Base-by-base conservation (phyloP, 495 filamentous ascomycete genomes). In the Neurospora sp. region DNA sequence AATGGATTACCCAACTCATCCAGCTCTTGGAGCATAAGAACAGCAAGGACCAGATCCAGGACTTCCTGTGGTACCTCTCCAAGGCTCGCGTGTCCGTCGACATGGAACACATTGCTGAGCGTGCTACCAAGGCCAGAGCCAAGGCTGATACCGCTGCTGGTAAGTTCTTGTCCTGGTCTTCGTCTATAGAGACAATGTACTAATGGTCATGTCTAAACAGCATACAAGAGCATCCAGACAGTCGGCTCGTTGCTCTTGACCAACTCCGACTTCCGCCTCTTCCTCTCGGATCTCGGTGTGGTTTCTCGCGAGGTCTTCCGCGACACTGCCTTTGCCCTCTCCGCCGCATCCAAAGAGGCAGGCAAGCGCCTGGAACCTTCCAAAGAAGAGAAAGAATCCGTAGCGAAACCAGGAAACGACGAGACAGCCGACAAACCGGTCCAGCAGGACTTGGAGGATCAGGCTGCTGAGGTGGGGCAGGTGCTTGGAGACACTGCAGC, bases 261-360 rank as follows among this genome's bases (percentile, higher is more conserved):
- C 18, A 98, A 98, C 79, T 88, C 91, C 3, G 94, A 97, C 76
- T 97, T 98, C 80, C 89, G 94, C 22, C 82, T 93, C 18, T 94
- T 98, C 76, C 86, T 97, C 38, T 87, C 89, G n/a, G 95, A 98
- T 76, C 81, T 97, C 39, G 89, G 89, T 48, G 88, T 90, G 0
- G 87, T 98, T 72, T 91, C 90, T 12, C 89, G 93, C 9, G 92
- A 97, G 79, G 89, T 98, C 37, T 95, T 98, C 77, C 88, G 88
- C 72, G 94, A 97, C 75, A 94, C 95, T 2, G 92, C 93, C 0
- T 90, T 92, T 68, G 91, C 90, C 0, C 77, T 96, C 10, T 93
- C 94, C 2, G 84, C 87, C 40, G 88, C 89, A 8, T 93, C 93
- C 0, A 88, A 90, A 69, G 85, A 93, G 74, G 90, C 91, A 4